These are phyloP conservation scores for Colletotrichum zoysiae DNA, from an alignment of 2,329 filamentous ascomycete species.

Conservation along the genomic window DNA sequence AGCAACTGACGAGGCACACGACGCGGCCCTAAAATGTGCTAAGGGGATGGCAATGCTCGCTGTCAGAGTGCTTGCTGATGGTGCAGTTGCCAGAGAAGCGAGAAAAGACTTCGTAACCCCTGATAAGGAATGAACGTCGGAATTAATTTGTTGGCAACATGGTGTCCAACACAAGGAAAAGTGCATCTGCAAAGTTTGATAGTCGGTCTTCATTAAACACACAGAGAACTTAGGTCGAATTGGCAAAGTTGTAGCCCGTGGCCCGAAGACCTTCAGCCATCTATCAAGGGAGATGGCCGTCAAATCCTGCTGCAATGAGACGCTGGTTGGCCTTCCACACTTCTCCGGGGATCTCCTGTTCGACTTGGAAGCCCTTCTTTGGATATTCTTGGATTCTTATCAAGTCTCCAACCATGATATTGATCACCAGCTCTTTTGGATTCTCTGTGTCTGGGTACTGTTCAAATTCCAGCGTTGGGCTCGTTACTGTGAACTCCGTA, in stretches of 20 bases:
- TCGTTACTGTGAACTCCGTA: conserved; percentile 55
- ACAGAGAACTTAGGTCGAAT: neutral
- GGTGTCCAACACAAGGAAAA: too few species aligned
- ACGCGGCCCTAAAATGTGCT: conserved; percentile 56
- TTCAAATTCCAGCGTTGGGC: conserved; percentile 53
- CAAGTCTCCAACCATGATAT: conserved; percentile 60
- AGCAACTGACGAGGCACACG: conserved; percentile 54
- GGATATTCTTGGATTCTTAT: conserved; percentile 59
- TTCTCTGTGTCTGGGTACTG: conserved; percentile 58
- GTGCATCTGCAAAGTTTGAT: neutral
- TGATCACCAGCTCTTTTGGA: conserved; percentile 56
- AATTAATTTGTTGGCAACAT: neutral
- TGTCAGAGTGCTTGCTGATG: conserved; percentile 49
- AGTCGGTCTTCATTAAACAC: neutral
- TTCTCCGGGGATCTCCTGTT: conserved; percentile 55
- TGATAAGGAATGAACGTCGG: neutral
- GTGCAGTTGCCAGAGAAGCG: conserved; percentile 19
- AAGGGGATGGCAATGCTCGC: conserved; percentile 59
- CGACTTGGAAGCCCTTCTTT: conserved; percentile 57
- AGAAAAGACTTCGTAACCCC: conserved; percentile 28
- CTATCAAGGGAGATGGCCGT: conserved; percentile 51
- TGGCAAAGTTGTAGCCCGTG: too few species aligned
- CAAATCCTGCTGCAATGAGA: conserved; percentile 55
- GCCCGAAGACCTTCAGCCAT: too few species aligned
- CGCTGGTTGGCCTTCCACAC: conserved; percentile 58